Evolutionary conservation across 75 land plant species (phyloP).

Genomic region (Sequoia sempervirens): DNA sequence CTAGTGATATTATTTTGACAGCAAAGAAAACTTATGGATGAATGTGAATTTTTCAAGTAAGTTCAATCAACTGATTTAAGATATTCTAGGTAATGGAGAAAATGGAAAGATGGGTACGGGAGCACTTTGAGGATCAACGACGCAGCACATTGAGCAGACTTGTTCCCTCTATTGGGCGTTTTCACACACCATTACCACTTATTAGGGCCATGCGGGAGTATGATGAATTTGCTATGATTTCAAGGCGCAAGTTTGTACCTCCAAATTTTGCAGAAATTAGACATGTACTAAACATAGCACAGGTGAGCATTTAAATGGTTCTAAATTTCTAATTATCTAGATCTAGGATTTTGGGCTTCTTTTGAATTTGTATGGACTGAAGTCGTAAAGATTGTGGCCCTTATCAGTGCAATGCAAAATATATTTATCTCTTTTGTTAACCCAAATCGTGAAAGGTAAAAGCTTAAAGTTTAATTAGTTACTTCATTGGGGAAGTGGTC

Average conservation of each 20-base stretch:
- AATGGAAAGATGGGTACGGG: slow-evolving; percentile 45
- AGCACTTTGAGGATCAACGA: slow-evolving; percentile 46
- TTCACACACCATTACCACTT: slow-evolving; percentile 43
- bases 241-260: slow-evolving; percentile 39
- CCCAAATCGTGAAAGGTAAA: background rate
- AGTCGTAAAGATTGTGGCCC: background rate
- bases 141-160: slow-evolving; percentile 41
- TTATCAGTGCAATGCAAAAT: background rate
- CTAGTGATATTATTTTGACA: background rate
- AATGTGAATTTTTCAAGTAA: background rate
- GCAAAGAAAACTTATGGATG: background rate
- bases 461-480: background rate
- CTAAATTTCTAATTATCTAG: background rate
- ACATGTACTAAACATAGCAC: slow-evolving; percentile 50
- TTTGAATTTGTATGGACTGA: background rate
- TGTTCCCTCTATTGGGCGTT: slow-evolving; percentile 41
- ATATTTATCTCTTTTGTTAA: background rate
- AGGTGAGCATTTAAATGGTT: slow-evolving; percentile 11
- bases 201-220: slow-evolving; percentile 47
- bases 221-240: slow-evolving; percentile 45
- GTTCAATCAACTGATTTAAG: background rate
- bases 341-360: background rate
- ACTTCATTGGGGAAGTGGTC: background rate
- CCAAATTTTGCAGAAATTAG: slow-evolving; percentile 53
- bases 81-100: slow-evolving; percentile 42